Percentiles rank a stretch among this genome's conserved stretches.
phyloP scores from a whole-genome alignment of 768 basidiomycete genomes.

The Podaxis mareebaensis region DNA sequence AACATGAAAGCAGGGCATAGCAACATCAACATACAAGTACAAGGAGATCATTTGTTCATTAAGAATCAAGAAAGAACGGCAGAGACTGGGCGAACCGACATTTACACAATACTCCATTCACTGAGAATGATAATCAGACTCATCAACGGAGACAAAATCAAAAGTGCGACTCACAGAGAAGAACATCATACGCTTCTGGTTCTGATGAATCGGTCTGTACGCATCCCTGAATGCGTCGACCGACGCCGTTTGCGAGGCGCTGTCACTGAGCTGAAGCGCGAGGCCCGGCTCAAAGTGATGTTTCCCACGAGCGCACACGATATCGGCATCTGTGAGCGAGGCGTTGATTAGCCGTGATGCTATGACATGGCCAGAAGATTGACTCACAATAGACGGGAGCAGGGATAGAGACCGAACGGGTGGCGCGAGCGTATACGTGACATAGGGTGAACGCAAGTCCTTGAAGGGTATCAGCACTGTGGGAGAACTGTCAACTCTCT shows the following conservation, averaged over 20 bases:
- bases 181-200: slow-evolving; percentile 38
- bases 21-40: neutral
- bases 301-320: slow-evolving; percentile 47
- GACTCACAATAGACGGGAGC: slow-evolving; percentile 75
- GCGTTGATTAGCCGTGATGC: neutral
- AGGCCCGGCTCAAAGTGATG: slow-evolving; percentile 44
- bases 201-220: slow-evolving; percentile 46
- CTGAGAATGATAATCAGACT: neutral
- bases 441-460: slow-evolving; percentile 68
- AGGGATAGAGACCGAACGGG: slow-evolving; percentile 78
- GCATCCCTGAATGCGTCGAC: slow-evolving; percentile 49
- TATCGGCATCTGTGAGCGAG: slow-evolving; percentile 62
- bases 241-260: slow-evolving; percentile 33
- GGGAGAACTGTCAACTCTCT: slow-evolving; percentile 10
- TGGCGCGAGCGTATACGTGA: slow-evolving; percentile 75
- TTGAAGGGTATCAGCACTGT: slow-evolving; percentile 68
- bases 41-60: neutral
- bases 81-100: neutral
- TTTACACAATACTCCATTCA: no score
- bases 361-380: neutral
- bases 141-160: neutral
- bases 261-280: slow-evolving; percentile 41
- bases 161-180: slow-evolving; percentile 33
- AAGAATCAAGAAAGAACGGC: slow-evolving; percentile 1
- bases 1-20: neutral